Percentiles rank a stretch among this genome's conserved stretches.
Conservation (phyloP, 139 green algal genomes). For the Haematococcus lacustris region DNA sequence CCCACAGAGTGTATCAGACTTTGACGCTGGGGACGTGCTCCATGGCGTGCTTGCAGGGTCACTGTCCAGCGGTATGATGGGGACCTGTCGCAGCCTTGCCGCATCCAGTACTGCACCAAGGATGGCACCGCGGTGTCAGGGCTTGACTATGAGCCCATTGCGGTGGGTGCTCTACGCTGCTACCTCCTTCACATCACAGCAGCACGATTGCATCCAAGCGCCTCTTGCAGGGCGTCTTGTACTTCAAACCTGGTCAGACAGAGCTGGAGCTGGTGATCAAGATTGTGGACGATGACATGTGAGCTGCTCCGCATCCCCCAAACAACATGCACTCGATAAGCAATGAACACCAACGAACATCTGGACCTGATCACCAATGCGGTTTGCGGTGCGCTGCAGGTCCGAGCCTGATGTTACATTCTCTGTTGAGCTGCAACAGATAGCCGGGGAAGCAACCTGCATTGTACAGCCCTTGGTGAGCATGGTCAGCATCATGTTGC, state of each 20-base stretch:
- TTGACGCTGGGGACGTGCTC: background rate
- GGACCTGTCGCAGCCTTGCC: background rate
- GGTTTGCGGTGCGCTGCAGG: too few species aligned
- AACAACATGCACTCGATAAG: background rate
- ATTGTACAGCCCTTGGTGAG: background rate
- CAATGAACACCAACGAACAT: background rate
- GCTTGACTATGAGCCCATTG: constrained; percentile 18
- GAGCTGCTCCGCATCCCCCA: background rate
- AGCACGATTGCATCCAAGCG: background rate
- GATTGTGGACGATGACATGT: constrained; percentile 29
- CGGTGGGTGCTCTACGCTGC: background rate
- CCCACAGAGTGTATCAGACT: background rate
- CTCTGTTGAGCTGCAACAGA: constrained; percentile 4
- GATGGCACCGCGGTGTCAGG: constrained; percentile 24
- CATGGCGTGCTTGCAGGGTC: background rate
- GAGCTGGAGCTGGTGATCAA: constrained; percentile 5
- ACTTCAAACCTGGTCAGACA: background rate
- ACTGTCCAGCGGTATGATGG: background rate
- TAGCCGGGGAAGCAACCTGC: background rate
- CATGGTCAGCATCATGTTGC: background rate
- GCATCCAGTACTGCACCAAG: constrained; percentile 8
- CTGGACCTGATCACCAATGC: background rate
- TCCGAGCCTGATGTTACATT: constrained; percentile 23
- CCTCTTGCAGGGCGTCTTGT: background rate
- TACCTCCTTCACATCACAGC: background rate